A percentile compares a stretch with the other conserved stretches of the same genome.
These are phyloP conservation scores for Tetrahymena malaccensis DNA, from an alignment of 73 alveolate species.

Conservation along the genomic window DNA sequence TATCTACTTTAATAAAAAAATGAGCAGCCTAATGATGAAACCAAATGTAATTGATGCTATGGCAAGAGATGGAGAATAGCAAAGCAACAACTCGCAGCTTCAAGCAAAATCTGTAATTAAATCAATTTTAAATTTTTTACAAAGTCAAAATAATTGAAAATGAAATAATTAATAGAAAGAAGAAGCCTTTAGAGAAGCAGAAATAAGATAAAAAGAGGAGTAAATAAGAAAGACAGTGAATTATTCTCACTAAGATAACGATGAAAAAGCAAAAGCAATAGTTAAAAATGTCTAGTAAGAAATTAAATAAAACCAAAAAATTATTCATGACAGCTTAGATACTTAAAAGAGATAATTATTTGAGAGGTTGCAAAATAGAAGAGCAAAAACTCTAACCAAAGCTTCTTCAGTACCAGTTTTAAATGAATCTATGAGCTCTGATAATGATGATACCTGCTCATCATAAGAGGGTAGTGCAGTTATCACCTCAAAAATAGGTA, in stretches of 20 bases:
- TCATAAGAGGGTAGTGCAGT: neutral
- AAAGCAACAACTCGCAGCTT: neutral
- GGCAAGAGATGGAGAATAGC: neutral
- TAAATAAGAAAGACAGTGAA: neutral
- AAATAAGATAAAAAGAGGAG: neutral
- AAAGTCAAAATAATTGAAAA: too few species aligned
- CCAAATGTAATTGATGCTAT: constrained; percentile 26
- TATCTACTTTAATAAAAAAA: constrained; percentile 8
- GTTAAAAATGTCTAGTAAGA: neutral
- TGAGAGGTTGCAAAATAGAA: neutral
- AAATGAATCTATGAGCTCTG: neutral
- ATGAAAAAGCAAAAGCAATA: neutral
- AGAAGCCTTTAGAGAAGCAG: neutral
- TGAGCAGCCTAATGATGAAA: constrained; percentile 13
- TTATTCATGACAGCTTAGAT: neutral
- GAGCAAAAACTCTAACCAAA: neutral
- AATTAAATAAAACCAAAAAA: neutral
- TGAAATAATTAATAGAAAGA: neutral
- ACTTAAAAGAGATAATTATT: neutral
- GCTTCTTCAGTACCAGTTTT: neutral
- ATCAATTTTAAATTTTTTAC: neutral
- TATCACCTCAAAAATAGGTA: neutral
- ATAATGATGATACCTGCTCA: neutral
- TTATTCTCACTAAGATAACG: neutral
- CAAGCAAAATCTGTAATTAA: neutral